A percentile compares a stretch with the other conserved stretches of the same genome.
Evolutionary conservation across 169 alveolate species (phyloP).

Genomic region (Plasmodium fragile): DNA sequence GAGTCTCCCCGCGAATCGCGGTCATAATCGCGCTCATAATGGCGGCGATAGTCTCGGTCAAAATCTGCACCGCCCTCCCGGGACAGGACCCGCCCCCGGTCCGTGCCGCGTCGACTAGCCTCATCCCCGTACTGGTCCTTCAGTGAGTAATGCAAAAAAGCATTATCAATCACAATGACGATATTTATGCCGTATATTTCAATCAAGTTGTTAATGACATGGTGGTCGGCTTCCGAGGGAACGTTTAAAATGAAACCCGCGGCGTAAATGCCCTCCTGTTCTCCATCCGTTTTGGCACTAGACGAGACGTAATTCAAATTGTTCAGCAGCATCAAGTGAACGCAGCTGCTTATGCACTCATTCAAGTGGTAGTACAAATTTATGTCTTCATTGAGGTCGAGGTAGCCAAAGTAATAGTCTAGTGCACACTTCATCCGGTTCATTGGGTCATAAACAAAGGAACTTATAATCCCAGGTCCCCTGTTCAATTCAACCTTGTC

Average conservation of each 20-base stretch:
- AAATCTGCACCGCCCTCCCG: neutral
- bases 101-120: neutral
- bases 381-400: slow-evolving; percentile 85
- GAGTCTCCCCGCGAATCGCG: neutral
- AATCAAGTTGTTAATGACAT: slow-evolving; percentile 83
- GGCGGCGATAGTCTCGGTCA: neutral
- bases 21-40: neutral
- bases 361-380: slow-evolving; percentile 79
- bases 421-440: slow-evolving; percentile 81
- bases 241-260: slow-evolving; percentile 91
- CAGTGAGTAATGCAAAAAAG: slow-evolving; percentile 86
- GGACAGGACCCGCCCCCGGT: neutral
- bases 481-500: slow-evolving; percentile 42
- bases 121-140: slow-evolving; percentile 65
- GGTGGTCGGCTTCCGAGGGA: slow-evolving; percentile 88
- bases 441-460: slow-evolving; percentile 59
- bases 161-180: slow-evolving; percentile 89
- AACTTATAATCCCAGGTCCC: slow-evolving; percentile 58
- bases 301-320: slow-evolving; percentile 59
- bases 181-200: slow-evolving; percentile 86
- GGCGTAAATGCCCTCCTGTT: slow-evolving; percentile 18
- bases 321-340: slow-evolving; percentile 47
- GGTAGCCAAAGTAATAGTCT: slow-evolving; percentile 87
- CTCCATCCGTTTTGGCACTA: slow-evolving; percentile 5
- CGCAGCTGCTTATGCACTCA: slow-evolving; percentile 52